Conservation (phyloP, 1,284 basidiomycete species). For the Cyathus pygmaeus region DNA sequence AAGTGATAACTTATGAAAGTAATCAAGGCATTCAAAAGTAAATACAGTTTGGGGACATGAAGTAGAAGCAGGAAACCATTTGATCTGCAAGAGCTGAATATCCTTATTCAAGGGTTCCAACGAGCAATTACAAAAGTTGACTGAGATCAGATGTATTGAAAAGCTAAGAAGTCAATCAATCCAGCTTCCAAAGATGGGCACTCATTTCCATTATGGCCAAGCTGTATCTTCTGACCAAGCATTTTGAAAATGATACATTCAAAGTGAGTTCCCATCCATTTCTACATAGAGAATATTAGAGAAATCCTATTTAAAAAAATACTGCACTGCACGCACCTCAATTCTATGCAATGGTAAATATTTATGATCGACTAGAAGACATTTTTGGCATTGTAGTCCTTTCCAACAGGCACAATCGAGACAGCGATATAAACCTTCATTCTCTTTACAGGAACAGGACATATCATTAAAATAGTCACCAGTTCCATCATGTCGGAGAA, state of each 20-base stretch:
- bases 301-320: conserved; percentile 1
- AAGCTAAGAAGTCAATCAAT: no score
- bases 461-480: background rate
- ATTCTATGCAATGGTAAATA: background rate
- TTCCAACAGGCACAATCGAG: background rate
- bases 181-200: no score
- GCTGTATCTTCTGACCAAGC: no score
- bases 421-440: background rate
- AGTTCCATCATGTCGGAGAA: background rate
- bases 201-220: no score
- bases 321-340: background rate
- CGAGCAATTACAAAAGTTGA: no score
- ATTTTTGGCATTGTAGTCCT: conserved; percentile 2
- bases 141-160: no score
- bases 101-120: no score
- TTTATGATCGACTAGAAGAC: background rate
- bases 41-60: background rate
- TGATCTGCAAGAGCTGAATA: no score
- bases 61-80: no score
- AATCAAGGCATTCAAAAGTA: conserved; percentile 20
- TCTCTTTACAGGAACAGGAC: background rate
- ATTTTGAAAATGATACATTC: no score
- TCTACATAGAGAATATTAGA: no score
- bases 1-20: conserved; percentile 18
- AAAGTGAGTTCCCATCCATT: no score